phyloP scores from a whole-genome alignment of 1,284 basidiomycete genomes.

The Boletellus sp. region DNA sequence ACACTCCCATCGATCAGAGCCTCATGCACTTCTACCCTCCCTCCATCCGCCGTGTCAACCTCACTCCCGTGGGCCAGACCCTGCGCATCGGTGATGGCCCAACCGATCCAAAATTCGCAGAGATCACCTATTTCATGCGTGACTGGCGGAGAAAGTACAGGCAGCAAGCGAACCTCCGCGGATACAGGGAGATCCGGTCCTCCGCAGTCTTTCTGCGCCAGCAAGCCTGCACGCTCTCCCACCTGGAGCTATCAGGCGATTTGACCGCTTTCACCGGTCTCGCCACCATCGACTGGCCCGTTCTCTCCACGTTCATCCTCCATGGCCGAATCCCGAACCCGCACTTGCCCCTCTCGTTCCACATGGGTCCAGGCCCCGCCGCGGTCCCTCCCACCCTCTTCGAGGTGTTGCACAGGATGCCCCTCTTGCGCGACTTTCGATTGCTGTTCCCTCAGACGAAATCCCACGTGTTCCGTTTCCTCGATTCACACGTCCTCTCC shows the following conservation, averaged over 20 bases:
- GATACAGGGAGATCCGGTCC: slow-evolving; percentile 29
- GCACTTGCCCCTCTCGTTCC: slow-evolving; percentile 14
- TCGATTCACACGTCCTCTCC: slow-evolving; percentile 20
- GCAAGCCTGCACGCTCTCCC: slow-evolving; percentile 26
- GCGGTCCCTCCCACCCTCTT: slow-evolving; percentile 14
- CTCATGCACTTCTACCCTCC: slow-evolving; percentile 30
- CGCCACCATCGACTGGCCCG: slow-evolving; percentile 31
- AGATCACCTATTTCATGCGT: slow-evolving; percentile 35
- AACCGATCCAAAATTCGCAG: slow-evolving; percentile 32
- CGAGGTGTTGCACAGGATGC: slow-evolving; percentile 29
- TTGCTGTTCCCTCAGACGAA: slow-evolving; percentile 30
- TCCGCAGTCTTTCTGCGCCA: slow-evolving; percentile 31
- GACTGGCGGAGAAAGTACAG: slow-evolving; percentile 35
- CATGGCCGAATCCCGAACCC: slow-evolving; percentile 28
- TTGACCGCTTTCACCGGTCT: slow-evolving; percentile 27
- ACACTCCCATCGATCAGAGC: slow-evolving; percentile 34
- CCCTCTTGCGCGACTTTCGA: slow-evolving; percentile 25
- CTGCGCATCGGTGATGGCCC: slow-evolving; percentile 32
- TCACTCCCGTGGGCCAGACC: slow-evolving; percentile 30
- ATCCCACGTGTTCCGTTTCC: slow-evolving; percentile 25
- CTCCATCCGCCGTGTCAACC: slow-evolving; percentile 24
- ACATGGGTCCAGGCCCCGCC: neutral
- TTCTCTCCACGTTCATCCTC: slow-evolving; percentile 25
- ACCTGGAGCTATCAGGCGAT: slow-evolving; percentile 30
- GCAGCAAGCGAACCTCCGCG: slow-evolving; percentile 28